Base-by-base conservation (phyloP, 2,329 filamentous ascomycete species). In the Stachybotrys elegans region DNA sequence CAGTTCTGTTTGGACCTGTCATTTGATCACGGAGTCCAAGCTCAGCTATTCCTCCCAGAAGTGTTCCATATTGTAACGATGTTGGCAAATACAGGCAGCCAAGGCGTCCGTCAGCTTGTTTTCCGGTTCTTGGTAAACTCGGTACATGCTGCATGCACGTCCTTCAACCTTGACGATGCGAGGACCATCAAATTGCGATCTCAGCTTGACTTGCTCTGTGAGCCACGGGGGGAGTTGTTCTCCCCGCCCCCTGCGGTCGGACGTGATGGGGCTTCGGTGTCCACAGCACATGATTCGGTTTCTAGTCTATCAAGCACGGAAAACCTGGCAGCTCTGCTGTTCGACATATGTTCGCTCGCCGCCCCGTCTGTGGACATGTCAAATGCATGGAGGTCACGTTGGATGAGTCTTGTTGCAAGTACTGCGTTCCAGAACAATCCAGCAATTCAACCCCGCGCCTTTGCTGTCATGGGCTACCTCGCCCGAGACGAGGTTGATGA, bases 391-490 rank as follows among this genome's bases (percentile, higher is more conserved):
- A 76, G 83, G 21, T 82, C 83, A 17, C 75, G 83, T 17, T 86
- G 83, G 83, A 86, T 86, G 83, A 84, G 81, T 53, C 67, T 86
- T 19, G 81, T 86, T 31, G 81, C 83, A 14, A 86, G 83, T 56
- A 86, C 82, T 9, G 83, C 83, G 0, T 86, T 86, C 57, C 83
- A 86, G 57, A 85, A 82, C 56, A 86, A 86, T 55, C 83, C 82
- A 8, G 81, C 83, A 3, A 83, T 86, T 44, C 83, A 86, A 51
- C 81, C 83, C 6, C 70, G 80, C 17, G 83, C 83, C 2, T 86
- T 86, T 53, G 76, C 81, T 2, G 82, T 86, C 32, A 85, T 86
- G 82, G 83, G 83, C 13, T 86, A 81, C 52, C 63, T 86, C 9
- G 82, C 83, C 20, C 72, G 81, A n/a, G 82, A 86, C 55, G 82